These are phyloP conservation scores for Musa itinerans DNA, from an alignment of 176 grass and related monocot species.

Conservation along the genomic window DNA sequence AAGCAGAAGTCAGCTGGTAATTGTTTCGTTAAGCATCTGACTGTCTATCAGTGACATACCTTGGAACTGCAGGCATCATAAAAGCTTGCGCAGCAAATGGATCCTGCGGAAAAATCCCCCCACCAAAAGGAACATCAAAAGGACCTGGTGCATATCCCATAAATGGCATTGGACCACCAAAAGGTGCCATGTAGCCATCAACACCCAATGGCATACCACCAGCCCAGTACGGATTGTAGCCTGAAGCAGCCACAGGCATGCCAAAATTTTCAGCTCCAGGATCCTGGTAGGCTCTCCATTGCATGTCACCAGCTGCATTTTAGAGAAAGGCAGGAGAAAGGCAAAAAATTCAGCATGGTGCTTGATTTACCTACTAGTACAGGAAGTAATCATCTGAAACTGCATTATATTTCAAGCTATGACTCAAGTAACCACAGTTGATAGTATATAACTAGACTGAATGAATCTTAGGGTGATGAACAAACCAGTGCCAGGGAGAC, in stretches of 20 bases:
- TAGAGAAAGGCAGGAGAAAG: background rate
- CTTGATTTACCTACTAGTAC: background rate
- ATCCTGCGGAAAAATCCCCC: conserved; percentile 62
- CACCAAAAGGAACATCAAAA: conserved; percentile 58
- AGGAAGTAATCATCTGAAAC: background rate
- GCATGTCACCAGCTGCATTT: conserved; percentile 43
- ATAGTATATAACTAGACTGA: background rate
- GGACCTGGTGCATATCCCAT: conserved; percentile 72
- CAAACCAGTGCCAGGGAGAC: conserved; percentile 45
- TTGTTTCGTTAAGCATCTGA: background rate
- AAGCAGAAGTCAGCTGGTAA: background rate
- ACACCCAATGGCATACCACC: conserved; percentile 59
- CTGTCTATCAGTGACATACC: conserved; percentile 37
- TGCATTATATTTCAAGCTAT: background rate
- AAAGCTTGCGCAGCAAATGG: conserved; percentile 73
- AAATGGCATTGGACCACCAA: conserved; percentile 67
- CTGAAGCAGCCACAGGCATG: conserved; percentile 62
- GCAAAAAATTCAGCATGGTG: background rate
- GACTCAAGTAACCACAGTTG: background rate
- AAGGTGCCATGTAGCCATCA: conserved; percentile 65
- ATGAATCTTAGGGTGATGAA: conserved; percentile 1
- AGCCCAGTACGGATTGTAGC: conserved; percentile 80
- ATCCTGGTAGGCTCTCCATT: conserved; percentile 77
- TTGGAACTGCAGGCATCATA: conserved; percentile 81
- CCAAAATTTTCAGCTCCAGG: conserved; percentile 67